These are phyloP conservation scores for Aspergillus sp. DNA, from an alignment of 2,329 filamentous ascomycete species.

Conservation along the genomic window DNA sequence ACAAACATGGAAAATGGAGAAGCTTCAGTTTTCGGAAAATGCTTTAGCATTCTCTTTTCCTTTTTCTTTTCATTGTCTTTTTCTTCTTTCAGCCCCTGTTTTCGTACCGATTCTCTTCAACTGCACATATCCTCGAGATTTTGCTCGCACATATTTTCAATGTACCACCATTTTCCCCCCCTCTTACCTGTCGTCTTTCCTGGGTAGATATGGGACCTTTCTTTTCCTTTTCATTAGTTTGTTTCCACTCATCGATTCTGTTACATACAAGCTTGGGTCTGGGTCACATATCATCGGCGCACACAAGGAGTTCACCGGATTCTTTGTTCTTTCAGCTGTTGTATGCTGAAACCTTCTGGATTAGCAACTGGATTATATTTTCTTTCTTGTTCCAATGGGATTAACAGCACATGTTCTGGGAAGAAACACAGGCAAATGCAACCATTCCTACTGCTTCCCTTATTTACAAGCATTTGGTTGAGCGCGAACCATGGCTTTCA, in stretches of 20 bases:
- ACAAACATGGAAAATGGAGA: slow-evolving; percentile 28
- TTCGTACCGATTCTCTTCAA: neutral
- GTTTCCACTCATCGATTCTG: slow-evolving; percentile 10
- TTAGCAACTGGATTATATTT: neutral
- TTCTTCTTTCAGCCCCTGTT: neutral
- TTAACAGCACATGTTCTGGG: neutral
- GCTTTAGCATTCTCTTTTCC: slow-evolving; percentile 29
- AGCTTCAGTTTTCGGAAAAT: slow-evolving; percentile 41
- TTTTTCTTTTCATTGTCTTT: neutral
- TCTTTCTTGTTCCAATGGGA: neutral
- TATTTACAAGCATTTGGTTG: no score
- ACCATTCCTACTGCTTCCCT: neutral
- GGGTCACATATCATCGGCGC: slow-evolving; percentile 18
- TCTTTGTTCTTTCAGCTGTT: slow-evolving; percentile 2
- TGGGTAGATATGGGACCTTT: slow-evolving; percentile 6
- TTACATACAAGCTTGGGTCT: slow-evolving; percentile 19
- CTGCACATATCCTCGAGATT: slow-evolving; percentile 22
- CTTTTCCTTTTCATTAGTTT: slow-evolving; percentile 8
- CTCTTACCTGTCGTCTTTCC: slow-evolving; percentile 6
- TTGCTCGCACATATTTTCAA: slow-evolving; percentile 18
- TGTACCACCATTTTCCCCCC: slow-evolving; percentile 23
- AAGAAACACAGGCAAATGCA: neutral
- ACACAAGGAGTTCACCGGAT: slow-evolving; percentile 13
- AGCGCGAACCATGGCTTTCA: neutral
- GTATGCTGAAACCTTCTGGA: neutral